Conservation (phyloP, 2,329 filamentous ascomycete species). For the Alternaria arbusti region DNA sequence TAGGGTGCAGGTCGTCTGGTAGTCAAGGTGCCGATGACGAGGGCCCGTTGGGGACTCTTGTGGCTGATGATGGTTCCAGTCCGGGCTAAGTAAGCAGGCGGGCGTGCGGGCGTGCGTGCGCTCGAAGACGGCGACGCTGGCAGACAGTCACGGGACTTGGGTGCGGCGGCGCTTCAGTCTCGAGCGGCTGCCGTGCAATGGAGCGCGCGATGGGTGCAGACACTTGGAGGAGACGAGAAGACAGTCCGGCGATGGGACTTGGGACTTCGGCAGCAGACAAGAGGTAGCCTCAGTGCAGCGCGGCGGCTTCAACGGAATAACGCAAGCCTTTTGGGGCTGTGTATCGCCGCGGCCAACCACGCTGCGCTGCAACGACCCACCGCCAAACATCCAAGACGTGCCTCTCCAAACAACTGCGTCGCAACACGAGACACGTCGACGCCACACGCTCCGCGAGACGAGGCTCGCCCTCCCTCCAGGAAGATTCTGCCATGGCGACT, state of each 20-base stretch:
- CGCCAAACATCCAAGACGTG: slow-evolving; percentile 3
- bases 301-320: slow-evolving; percentile 4
- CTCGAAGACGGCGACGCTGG: neutral
- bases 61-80: slow-evolving; percentile 10
- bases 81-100: slow-evolving; percentile 6
- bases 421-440: slow-evolving; percentile 5
- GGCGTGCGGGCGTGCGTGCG: neutral
- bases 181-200: neutral
- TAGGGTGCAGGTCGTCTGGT: slow-evolving; percentile 1
- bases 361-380: slow-evolving; percentile 8
- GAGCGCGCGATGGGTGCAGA: neutral
- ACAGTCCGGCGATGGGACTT: neutral
- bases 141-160: neutral
- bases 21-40: slow-evolving; percentile 13
- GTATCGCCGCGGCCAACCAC: slow-evolving; percentile 8
- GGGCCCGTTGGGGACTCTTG: slow-evolving; percentile 6
- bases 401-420: slow-evolving; percentile 2
- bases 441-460: slow-evolving; percentile 1
- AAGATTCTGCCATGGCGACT: slow-evolving; percentile 4
- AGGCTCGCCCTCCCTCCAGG: neutral
- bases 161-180: neutral
- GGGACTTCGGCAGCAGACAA: neutral
- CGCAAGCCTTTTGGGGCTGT: slow-evolving; percentile 15
- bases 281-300: neutral
- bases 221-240: neutral